phyloP scores from a whole-genome alignment of 768 basidiomycete species.

The Amanita polypyramis region DNA sequence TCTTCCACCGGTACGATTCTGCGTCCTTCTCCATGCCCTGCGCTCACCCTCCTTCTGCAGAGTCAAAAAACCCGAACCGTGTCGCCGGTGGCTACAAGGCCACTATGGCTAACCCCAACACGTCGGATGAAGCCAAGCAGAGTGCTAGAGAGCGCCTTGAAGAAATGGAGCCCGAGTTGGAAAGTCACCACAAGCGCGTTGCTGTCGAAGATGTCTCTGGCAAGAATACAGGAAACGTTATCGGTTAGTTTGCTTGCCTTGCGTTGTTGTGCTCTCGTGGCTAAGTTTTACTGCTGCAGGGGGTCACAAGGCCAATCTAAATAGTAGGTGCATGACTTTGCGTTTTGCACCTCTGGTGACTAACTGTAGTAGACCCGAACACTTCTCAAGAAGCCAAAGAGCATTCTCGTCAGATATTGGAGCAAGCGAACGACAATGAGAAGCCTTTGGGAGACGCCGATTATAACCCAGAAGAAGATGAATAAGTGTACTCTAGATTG shows the following conservation, averaged over 20 bases:
- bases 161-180: constrained; percentile 15
- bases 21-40: not conserved
- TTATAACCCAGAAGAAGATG: not conserved
- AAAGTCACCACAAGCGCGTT: not conserved
- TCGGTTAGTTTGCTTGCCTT: not conserved
- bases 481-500: not conserved
- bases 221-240: not conserved
- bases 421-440: not conserved
- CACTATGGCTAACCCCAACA: constrained; percentile 45
- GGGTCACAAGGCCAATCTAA: constrained; percentile 19
- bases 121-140: constrained; percentile 43
- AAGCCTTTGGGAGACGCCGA: not conserved
- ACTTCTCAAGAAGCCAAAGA: constrained; percentile 13
- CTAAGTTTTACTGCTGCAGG: constrained; percentile 11
- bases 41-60: not conserved
- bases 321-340: constrained; percentile 13
- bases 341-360: not conserved
- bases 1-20: not conserved
- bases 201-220: not conserved
- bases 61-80: constrained; percentile 11
- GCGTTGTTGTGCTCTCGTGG: not conserved
- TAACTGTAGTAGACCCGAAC: constrained; percentile 7
- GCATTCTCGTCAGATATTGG: constrained; percentile 9
- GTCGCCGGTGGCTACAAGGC: constrained; percentile 45
- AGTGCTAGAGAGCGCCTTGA: constrained; percentile 35